Evolutionary conservation across 495 filamentous ascomycete genomes (phyloP), one percentile per base, ranked within the genome.

Genomic region (Neurospora sp.): DNA sequence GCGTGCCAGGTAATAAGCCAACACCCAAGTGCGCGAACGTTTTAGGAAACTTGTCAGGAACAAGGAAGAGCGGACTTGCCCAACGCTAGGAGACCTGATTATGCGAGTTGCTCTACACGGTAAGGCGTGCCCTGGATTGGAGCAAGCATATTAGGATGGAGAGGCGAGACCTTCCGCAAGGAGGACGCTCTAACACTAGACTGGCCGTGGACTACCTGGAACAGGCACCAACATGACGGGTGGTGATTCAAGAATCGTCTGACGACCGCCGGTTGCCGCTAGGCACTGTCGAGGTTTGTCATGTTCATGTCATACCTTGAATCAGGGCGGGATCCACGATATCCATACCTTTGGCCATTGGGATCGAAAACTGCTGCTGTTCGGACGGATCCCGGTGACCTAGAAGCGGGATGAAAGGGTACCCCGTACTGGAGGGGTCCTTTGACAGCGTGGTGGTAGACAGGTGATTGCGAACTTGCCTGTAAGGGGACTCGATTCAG

Each of bases 111-210:
- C 78, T 75, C 72, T 75, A 79, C 76, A 73, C 73, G 75, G 76
- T 73, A 79, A 71, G 38, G 66, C 69, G 77, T 71, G 75, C 72
- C 76, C 74, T 78, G 74, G 71, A 73, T 73, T 69, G 59, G 71
- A 66, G 70, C 54, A 77, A 70, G 48, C 71, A 71, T 78, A 74
- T 76, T 76, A 76, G 71, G 77, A 77, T 76, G 72, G 71, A 76
- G 70, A 75, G 69, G 73, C 78, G 73, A 80, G 81, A 79, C 78
- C 76, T 81, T 79, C 79, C 77, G 39, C 79, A 81, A 81, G 73
- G 73, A 79, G 78, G 71, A 80, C 74, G 72, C 74, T 78, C 74
- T 72, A 73, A 70, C 78, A 77, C 80, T 73, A 78, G 76, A 79
- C 73, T 76, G 75, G 77, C 73, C 70, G 77, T 34, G 28, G 54